Evolutionary conservation across 768 basidiomycete genomes (phyloP), one percentile per base, ranked within the genome.

Genomic region (Lactifluus subvellereus): DNA sequence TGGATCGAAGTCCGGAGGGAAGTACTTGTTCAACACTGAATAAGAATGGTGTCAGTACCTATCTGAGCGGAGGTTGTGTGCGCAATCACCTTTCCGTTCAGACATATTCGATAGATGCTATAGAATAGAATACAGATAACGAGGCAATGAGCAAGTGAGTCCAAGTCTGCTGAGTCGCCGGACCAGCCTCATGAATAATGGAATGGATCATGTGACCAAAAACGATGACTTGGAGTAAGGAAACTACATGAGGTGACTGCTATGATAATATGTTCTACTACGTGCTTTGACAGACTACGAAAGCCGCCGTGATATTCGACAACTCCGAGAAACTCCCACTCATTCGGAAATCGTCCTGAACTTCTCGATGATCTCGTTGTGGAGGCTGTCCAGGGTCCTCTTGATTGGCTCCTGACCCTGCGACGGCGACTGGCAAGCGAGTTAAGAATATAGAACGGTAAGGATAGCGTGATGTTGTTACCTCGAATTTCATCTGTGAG

Each of bases 401-500:
- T 84, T 87, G 71, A 97, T 87, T 4, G 80, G 75, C 62, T 93
- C 91, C 75, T 94, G 82, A 43, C 94, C 93, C 78, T 94, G 88
- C 8, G 93, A 91, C 18, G 97, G 97, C 27, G 89, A 90, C 91
- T 95, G 70, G 20, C 67, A 57, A 18, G 18, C 16, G 22, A 62
- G 52, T 51, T 53, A 8, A 68, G 47, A 13, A 40, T 52, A 54
- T 10, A 7, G 47, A 53, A 32, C 40, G 32, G 49, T 16, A 42
- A 18, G 20, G 38, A 54, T 14, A 50, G 49, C 51, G 54, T 32
- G 35, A 37, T 37, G 38, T 11, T 67, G 84, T 54, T 69, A 93
- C 94, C 86, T 97, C 94, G 72, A 97, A 98, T 74, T 98, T 98
- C 94, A 96, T 95, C 75, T 98, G 95, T 51, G 94, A 96, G n/a